Base-by-base conservation (phyloP, 2,329 filamentous ascomycete species). In the Endocalyx cinctus region DNA sequence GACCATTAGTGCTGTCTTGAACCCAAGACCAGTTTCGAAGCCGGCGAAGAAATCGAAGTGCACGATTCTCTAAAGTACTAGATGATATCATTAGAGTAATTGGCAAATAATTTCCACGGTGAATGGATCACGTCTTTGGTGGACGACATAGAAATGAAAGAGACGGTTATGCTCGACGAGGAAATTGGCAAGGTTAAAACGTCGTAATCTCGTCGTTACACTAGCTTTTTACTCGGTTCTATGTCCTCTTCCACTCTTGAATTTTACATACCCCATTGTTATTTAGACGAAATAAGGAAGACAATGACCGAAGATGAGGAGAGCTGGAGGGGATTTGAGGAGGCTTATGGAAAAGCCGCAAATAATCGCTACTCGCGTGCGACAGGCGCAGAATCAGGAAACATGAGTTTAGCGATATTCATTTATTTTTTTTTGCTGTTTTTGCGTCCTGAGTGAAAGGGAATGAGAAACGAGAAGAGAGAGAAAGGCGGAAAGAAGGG, bases 1-100 rank as follows among this genome's bases (percentile, higher is more conserved):
- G n/a, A n/a, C n/a, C n/a, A n/a, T 11, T 51, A 87, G 82, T 52
- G 82, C 82, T 42, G 82, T 87, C 30, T 67, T 87, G 41, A 84
- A 81, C 63, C 82, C 83, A 37, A 69, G 76, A 49, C 77, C 78
- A 14, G 63, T 72, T 43, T 52, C 63, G 18, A 65, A 60, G 38
- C 74, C 79, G 67, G 62, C 69, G 52, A 82, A 82, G 68, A 76
- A 75, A 60, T 65, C 66, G 46, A 83, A 82, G 67, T 86, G 82
- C 68, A 73, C 72, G 29, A 79, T 87, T 54, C 70, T 87, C 60
- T 87, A 74, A 62, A 58, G n/a, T n/a, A n/a, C n/a, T n/a, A n/a
- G n/a, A n/a, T n/a, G 44, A 31, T 29, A 35, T 28, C 27, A 40
- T 37, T 12, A 22, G 33, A 33, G 43, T 25, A 33, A 31, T 31